Evolutionary conservation across 192 early-diverging fungal genomes (phyloP).

Genomic region (Endogone sp.): DNA sequence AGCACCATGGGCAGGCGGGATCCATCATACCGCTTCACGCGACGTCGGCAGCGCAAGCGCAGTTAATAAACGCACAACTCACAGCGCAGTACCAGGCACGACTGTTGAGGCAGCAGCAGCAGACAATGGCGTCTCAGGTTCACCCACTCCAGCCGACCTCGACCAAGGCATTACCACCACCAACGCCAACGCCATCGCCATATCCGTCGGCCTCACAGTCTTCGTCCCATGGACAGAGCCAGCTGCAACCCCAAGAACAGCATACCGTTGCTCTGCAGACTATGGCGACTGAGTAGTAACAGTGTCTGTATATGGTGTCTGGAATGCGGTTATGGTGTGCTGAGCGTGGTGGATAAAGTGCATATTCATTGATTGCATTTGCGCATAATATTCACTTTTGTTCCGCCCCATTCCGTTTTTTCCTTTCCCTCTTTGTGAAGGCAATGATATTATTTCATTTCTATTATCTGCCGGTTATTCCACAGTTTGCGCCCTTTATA

Average conservation of each 20-base stretch:
- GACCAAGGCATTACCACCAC: neutral
- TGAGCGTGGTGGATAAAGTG: too few species aligned
- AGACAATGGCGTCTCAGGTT: neutral
- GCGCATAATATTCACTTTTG: too few species aligned
- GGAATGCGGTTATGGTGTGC: too few species aligned
- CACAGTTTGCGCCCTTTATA: too few species aligned
- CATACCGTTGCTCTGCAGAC: neutral
- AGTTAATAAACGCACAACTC: neutral
- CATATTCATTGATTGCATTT: too few species aligned
- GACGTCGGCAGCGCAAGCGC: neutral
- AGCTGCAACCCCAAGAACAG: neutral
- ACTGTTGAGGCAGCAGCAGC: neutral
- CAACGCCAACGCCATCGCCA: too few species aligned
- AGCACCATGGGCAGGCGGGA: neutral
- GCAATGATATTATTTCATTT: too few species aligned
- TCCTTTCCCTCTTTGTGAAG: too few species aligned
- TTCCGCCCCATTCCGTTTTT: too few species aligned
- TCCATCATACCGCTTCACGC: neutral
- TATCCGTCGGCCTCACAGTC: too few species aligned
- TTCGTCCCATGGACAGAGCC: neutral
- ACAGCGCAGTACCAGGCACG: neutral
- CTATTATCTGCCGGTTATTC: too few species aligned
- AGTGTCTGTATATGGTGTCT: too few species aligned
- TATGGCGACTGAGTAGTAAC: neutral
- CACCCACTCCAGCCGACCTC: neutral